Evolutionary conservation across 441 rosid species (phyloP), one percentile per base, ranked within the genome.

Genomic region (Eugenia klotzschiana): DNA sequence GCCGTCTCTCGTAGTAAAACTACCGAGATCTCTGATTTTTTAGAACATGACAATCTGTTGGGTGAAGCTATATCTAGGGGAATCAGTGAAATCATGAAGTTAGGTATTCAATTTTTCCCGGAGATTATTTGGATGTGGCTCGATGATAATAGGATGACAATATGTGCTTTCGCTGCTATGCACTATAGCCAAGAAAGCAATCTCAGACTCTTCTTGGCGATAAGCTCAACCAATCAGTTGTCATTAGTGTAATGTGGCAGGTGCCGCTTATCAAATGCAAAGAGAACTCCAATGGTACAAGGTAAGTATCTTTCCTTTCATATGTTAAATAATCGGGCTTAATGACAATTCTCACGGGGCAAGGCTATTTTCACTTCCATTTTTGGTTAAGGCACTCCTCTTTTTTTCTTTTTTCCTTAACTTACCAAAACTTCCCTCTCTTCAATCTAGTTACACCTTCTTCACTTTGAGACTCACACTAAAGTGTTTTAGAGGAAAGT

Each of bases 41-140:
- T 3, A 1, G 1, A 1, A 3, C 23, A 0, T 1, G 3, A 2
- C 5, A 1, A 6, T 0, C 0, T 1, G 6, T 1, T 15, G 41
- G 0, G 0, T 1, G 22, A 16, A 60, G 23, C 40, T 16, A 27
- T 2, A 13, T 0, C 0, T 5, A 15, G 0, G 1, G 72, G 72
- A 27, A 15, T 7, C 3, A 15, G 1, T 27, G 72, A 58, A 58
- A 1, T 58, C 6, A 20, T 58, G 6, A 27, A 58, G 6, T 20
- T 58, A 1, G 26, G 72, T 3, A 27, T 27, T 58, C 11, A 58
- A 8, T 27, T 1, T 27, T 58, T 58, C 10, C 40, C 72, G 22
- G 11, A 58, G 5, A 7, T 57, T 26, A 12, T 25, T 0, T 0
- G 4, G 64, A 57, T 13, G 13, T 0, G 18, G 8, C 18, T 33